Percentiles rank a stretch among this genome's conserved stretches.
phyloP scores from a whole-genome alignment of 2,329 filamentous ascomycete species.

The Colletotrichum sp. region DNA sequence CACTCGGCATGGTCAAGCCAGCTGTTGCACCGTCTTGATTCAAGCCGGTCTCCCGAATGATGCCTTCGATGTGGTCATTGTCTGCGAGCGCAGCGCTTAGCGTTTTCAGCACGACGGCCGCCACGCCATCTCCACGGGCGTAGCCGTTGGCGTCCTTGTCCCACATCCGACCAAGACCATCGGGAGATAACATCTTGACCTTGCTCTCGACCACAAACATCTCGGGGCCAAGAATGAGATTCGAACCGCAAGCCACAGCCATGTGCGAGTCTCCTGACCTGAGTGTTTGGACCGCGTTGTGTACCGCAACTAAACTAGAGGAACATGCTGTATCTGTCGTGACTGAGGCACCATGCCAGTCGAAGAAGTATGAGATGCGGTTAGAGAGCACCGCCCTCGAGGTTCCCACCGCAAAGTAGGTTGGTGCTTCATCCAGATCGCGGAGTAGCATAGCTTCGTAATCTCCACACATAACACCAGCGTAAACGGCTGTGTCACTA shows the following conservation, averaged over 20 bases:
- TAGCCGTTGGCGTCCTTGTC: conserved; percentile 54
- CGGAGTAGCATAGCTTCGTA: neutral
- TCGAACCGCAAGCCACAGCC: conserved; percentile 30
- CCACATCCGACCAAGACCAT: conserved; percentile 40
- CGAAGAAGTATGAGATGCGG: conserved; percentile 44
- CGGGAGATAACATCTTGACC: conserved; percentile 4
- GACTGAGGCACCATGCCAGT: conserved; percentile 41
- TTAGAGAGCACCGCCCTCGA: conserved; percentile 38
- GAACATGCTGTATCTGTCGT: conserved; percentile 52
- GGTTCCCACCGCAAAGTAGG: conserved; percentile 25
- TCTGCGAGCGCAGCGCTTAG: conserved; percentile 44
- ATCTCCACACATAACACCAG: neutral
- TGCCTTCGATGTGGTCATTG: conserved; percentile 27
- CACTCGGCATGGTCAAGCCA: conserved; percentile 40
- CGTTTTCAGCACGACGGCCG: conserved; percentile 49
- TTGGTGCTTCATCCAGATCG: neutral
- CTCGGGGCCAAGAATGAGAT: conserved; percentile 21
- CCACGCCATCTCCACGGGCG: conserved; percentile 56
- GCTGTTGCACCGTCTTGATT: conserved; percentile 26
- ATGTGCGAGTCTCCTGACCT: conserved; percentile 30
- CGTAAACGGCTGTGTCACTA: neutral
- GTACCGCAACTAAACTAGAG: conserved; percentile 43
- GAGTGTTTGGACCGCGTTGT: conserved; percentile 42
- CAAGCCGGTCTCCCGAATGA: conserved; percentile 27
- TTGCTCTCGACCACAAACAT: conserved; percentile 19